Evolutionary conservation across 352 stramenopile species (phyloP).

Genomic region (Phytophthora sansomeana): DNA sequence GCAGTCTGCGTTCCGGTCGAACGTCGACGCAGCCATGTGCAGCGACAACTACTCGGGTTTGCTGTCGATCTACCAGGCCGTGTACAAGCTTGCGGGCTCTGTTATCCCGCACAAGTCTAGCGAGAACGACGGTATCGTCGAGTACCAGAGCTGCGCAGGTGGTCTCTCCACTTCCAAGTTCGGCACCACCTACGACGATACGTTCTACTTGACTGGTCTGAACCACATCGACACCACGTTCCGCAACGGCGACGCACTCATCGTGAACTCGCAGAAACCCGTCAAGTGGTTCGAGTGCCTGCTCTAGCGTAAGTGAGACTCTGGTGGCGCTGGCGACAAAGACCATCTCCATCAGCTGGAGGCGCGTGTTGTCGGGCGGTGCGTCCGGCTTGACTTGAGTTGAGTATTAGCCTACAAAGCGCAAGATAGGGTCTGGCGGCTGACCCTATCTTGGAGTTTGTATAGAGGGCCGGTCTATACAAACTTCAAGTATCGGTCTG

Average conservation of each 20-base stretch:
- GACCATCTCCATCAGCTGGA: too few species aligned
- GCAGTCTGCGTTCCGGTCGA: constrained; percentile 27
- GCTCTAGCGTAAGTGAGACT: constrained; percentile 6
- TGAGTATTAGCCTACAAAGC: too few species aligned
- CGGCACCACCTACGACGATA: constrained; percentile 24
- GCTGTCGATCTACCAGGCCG: constrained; percentile 25
- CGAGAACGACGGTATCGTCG: constrained; percentile 38
- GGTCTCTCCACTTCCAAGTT: constrained; percentile 38
- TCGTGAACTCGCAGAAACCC: constrained; percentile 38
- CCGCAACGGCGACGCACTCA: constrained; percentile 43
- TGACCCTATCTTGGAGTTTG: too few species aligned
- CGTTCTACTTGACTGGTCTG: constrained; percentile 41
- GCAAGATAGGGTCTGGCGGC: too few species aligned
- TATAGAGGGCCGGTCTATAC: too few species aligned
- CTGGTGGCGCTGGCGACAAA: too few species aligned
- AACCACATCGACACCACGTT: constrained; percentile 54
- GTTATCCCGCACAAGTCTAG: constrained; percentile 38
- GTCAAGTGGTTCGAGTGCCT: constrained; percentile 51
- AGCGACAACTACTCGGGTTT: constrained; percentile 44
- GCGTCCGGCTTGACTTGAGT: too few species aligned
- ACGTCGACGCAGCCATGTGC: constrained; percentile 43
- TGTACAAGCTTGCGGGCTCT: constrained; percentile 27
- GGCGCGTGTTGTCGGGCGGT: too few species aligned
- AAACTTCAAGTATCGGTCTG: too few species aligned
- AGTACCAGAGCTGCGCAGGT: constrained; percentile 45